Evolutionary conservation across 768 basidiomycete genomes (phyloP).

Genomic region (Mycena olivaceomarginata): DNA sequence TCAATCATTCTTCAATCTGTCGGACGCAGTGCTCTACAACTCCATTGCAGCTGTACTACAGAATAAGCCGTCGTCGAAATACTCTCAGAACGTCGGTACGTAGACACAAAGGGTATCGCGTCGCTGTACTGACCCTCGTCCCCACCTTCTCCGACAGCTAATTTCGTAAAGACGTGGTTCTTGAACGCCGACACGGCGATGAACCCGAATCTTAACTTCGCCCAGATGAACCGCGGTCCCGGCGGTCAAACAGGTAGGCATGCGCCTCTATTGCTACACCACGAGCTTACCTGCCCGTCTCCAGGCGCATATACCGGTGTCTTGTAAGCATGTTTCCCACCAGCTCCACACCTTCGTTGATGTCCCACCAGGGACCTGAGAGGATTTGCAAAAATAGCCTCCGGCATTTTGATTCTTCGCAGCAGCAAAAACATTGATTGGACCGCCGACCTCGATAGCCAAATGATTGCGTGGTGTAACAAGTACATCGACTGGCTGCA

Average conservation of each 20-base stretch:
- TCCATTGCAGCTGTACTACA: slow-evolving; percentile 72
- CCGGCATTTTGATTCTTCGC: slow-evolving; percentile 72
- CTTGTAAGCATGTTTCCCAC: slow-evolving; percentile 58
- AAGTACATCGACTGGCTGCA: slow-evolving; percentile 76
- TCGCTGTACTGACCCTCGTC: no score
- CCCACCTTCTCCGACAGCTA: slow-evolving; percentile 50
- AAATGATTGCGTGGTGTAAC: slow-evolving; percentile 70
- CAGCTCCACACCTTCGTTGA: not conserved
- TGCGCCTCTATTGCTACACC: not conserved
- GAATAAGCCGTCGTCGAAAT: slow-evolving; percentile 57
- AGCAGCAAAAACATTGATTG: slow-evolving; percentile 68
- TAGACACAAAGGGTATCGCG: not conserved
- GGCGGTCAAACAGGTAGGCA: slow-evolving; percentile 58
- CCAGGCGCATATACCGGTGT: slow-evolving; percentile 64
- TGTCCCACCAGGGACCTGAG: slow-evolving; percentile 68
- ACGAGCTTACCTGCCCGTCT: not conserved
- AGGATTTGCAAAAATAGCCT: slow-evolving; percentile 73
- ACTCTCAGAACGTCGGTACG: slow-evolving; percentile 64
- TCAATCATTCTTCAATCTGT: slow-evolving; percentile 72
- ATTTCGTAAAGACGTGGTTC: slow-evolving; percentile 76
- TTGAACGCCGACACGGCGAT: slow-evolving; percentile 72
- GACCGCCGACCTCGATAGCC: slow-evolving; percentile 70
- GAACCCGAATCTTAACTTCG: slow-evolving; percentile 79
- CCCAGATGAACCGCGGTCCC: slow-evolving; percentile 69
- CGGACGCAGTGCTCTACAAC: slow-evolving; percentile 79